Base-by-base conservation (phyloP, 371 early-diverging fungal genomes). In the Saksenaea oblongispora region DNA sequence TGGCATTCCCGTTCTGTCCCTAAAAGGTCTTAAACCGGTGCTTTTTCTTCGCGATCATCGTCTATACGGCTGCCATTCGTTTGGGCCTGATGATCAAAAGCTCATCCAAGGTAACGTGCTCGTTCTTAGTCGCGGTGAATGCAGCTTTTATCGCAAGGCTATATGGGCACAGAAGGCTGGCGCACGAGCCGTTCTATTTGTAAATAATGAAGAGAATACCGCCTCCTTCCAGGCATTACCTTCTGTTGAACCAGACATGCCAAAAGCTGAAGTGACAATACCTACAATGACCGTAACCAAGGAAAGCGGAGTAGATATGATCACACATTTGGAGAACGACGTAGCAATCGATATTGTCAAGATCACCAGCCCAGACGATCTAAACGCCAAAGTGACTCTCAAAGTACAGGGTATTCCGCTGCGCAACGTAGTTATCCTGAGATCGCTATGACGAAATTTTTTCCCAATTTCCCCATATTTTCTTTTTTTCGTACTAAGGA, bases 81-180 rank as follows among this genome's bases (percentile, higher is more conserved):
- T 72, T 31, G 56, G 69, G 0, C 35, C n/a, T 2, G 44, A 62
- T 15, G 73, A 75, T 14, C 28, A 57, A 4, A n/a, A 57, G 1
- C 11, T 22, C 9, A 69, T 80, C 17, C 61, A 56, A 15, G 79
- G 61, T 15, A 74, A 68, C 9, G 70, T 84, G 8, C 35, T 83
- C 34, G 59, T 84, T 0, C 69, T 86, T 0, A 71, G 78, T 36
- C 72, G 84, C n/a, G 84, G 86, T 0, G 60, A 58, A 17, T 86
- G 86, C 66, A 64, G 66, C 3, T 86, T 86, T 61, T 63, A 73
- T 9, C 62, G 73, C 8, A 84, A 86, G 63, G 79, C 70, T 1
- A 44, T 64, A 10, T 66, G 72, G 56, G 84, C 84, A 0, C 84
- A 86, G 47, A 67, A 65, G 13, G 83, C 84, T 0, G 83, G 81